A percentile compares a stretch with the other conserved stretches of the same genome.
phyloP scores from a whole-genome alignment of 345 rosid species.

The Bruguiera parviflora region DNA sequence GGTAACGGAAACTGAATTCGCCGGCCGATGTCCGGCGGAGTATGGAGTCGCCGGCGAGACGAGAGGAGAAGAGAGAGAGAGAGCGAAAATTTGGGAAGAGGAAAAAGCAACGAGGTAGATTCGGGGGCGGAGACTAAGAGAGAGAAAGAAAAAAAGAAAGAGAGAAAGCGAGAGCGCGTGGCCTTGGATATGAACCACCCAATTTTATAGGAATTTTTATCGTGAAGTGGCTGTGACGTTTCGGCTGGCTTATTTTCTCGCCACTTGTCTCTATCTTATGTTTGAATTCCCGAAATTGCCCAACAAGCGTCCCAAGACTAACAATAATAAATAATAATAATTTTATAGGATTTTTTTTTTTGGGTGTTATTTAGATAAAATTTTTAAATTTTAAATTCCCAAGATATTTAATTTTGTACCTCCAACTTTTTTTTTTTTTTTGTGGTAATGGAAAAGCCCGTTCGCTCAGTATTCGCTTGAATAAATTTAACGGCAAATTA shows the following conservation, averaged over 20 bases:
- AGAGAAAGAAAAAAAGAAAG: neutral
- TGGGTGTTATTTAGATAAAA: too few relatives aligned
- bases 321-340: neutral
- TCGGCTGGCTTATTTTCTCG: neutral
- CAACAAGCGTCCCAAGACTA: neutral
- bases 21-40: conserved; percentile 17
- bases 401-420: too few relatives aligned
- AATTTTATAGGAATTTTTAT: conserved; percentile 19
- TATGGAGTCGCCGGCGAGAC: conserved; percentile 32
- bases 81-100: conserved; percentile 3
- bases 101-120: neutral
- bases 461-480: too few relatives aligned
- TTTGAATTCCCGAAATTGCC: conserved; percentile 11
- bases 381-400: too few relatives aligned
- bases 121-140: neutral
- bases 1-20: neutral
- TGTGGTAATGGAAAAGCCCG: too few relatives aligned
- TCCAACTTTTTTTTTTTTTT: too few relatives aligned
- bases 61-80: conserved; percentile 8
- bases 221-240: conserved; percentile 23
- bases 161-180: neutral
- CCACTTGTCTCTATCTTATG: conserved; percentile 24
- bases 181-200: conserved; percentile 12
- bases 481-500: too few relatives aligned
- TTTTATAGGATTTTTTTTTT: too few relatives aligned